These are phyloP conservation scores for Mucor saturninus DNA, from an alignment of 371 early-diverging fungal species.

Conservation along the genomic window DNA sequence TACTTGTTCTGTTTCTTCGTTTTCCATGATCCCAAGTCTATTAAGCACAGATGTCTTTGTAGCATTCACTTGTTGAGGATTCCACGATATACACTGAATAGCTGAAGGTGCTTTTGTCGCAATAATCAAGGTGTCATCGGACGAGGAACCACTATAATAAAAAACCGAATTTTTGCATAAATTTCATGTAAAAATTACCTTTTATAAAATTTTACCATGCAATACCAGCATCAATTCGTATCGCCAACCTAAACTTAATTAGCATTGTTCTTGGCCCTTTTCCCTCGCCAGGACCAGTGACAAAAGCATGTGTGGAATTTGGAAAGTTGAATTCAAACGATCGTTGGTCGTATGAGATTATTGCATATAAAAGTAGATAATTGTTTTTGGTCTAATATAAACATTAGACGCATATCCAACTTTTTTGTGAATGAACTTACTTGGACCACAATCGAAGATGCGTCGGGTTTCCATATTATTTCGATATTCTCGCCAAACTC, in stretches of 20 bases:
- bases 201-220: slow-evolving; percentile 37
- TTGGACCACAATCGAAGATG: slow-evolving; percentile 42
- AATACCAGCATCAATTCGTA: slow-evolving; percentile 56
- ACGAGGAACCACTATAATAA: slow-evolving; percentile 39
- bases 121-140: slow-evolving; percentile 50
- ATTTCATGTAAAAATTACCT: not conserved
- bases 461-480: slow-evolving; percentile 54
- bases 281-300: slow-evolving; percentile 57
- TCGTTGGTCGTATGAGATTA: slow-evolving; percentile 48
- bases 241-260: slow-evolving; percentile 49
- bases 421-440: slow-evolving; percentile 24
- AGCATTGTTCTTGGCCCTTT: slow-evolving; percentile 48
- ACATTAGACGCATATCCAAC: not conserved
- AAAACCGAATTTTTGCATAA: not conserved
- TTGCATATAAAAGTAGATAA: slow-evolving; percentile 50
- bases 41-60: slow-evolving; percentile 44
- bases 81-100: slow-evolving; percentile 57
- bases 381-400: slow-evolving; percentile 44
- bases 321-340: slow-evolving; percentile 53
- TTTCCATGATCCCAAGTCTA: slow-evolving; percentile 36
- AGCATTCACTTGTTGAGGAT: slow-evolving; percentile 48
- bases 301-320: slow-evolving; percentile 42
- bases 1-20: slow-evolving; percentile 30
- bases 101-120: slow-evolving; percentile 50
- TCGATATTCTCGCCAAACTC: slow-evolving; percentile 54